Base-by-base conservation (phyloP, 768 basidiomycete genomes). In the Agaricus subrufescens region DNA sequence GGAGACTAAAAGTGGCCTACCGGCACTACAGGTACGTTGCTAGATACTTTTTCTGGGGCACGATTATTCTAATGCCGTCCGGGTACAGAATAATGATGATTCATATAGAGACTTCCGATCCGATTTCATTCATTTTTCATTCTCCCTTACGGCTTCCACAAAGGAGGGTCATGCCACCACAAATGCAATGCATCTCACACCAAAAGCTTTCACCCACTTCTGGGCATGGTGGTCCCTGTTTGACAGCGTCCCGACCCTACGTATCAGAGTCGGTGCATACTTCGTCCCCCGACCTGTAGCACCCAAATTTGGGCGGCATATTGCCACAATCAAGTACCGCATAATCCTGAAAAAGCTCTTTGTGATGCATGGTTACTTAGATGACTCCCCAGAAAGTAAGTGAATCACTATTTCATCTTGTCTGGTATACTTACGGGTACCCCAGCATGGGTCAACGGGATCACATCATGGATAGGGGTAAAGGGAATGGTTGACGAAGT, bases 201-300 rank as follows among this genome's bases (percentile, higher is more conserved):
- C 94, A 0, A 86, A 87, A 61, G 77, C 84, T 2, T 94, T 93
- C 63, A 78, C 90, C 1, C 91, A 94, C 68, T 98, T 98, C 72
- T 91, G 88, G 82, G 80, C 87, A 1, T 97, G 94, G 95, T 95
- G 91, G 82, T 75, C 77, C 39, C 74, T 94, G 3, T 98, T 98
- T 64, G 87, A 94, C 64, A 77, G 84, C 50, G 77, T 77, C 9
- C 72, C 92, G 57, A 86, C 90, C 1, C 75, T 96, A 8, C 94
- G 94, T 1, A 88, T 94, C 45, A 85, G 93, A 8, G 91, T 95
- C 65, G 95, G 95, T n/a, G 78, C 76, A 11, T 85, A 89, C 46
- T 94, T 89, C 70, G 86, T 87, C 1, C 74, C 76, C 43, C 83
- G 86, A 27, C 78, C 79, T 1, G 77, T 86, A 11, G 89, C 92